A percentile compares a stretch with the other conserved stretches of the same genome.
These are phyloP conservation scores for Schizophyllum commune DNA, from an alignment of 1,284 basidiomycete genomes.

Conservation along the genomic window DNA sequence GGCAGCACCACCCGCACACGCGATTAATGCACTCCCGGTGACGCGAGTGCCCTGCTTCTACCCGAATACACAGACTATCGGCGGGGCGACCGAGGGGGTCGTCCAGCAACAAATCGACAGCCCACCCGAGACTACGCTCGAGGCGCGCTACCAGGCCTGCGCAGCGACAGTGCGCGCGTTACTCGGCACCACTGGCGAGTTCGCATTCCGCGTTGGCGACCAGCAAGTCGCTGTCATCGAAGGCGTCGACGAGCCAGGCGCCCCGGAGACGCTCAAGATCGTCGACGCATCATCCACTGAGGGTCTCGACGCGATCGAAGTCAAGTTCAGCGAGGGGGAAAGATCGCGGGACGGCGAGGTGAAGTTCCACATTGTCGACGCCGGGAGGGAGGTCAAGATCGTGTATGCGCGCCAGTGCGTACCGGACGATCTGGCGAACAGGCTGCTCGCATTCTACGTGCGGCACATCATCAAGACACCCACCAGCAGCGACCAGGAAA, in stretches of 20 bases:
- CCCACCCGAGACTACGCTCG: neutral
- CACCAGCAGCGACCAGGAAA: neutral
- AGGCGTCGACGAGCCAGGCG: conserved; percentile 4
- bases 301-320: neutral
- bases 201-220: conserved; percentile 3
- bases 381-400: neutral
- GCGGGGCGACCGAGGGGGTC: neutral
- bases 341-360: too few species aligned
- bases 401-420: neutral
- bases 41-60: conserved; percentile 4
- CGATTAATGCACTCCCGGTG: neutral
- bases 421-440: neutral
- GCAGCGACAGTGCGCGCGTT: conserved; percentile 3
- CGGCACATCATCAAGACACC: neutral
- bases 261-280: neutral
- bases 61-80: neutral
- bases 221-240: conserved; percentile 1
- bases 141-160: conserved; percentile 1
- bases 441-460: neutral
- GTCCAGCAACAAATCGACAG: too few species aligned
- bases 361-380: neutral
- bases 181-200: conserved; percentile 5
- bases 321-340: neutral
- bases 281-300: neutral
- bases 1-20: too few species aligned